These are phyloP conservation scores for Tylopilus vinaceipallidus DNA, from an alignment of 768 basidiomycete genomes.

Conservation along the genomic window DNA sequence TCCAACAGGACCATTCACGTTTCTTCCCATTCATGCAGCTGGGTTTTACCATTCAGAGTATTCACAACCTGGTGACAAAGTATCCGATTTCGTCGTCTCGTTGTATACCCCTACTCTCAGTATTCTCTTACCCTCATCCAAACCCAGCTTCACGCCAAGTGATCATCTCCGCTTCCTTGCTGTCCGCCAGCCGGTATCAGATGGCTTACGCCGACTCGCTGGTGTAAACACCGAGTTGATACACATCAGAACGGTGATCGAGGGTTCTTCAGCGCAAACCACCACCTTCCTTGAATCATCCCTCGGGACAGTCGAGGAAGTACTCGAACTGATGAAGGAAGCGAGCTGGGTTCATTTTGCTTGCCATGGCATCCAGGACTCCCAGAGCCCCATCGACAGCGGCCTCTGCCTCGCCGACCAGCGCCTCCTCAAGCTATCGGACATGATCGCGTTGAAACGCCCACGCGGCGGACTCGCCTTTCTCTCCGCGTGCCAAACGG, in stretches of 20 bases:
- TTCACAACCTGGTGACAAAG: neutral
- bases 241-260: neutral
- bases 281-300: neutral
- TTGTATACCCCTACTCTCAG: neutral
- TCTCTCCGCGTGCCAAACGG: too few relatives aligned
- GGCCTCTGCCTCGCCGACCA: neutral
- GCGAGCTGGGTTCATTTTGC: neutral
- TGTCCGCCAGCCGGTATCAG: neutral
- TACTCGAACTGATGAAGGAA: neutral
- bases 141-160: too few relatives aligned
- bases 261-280: neutral
- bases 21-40: neutral
- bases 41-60: neutral
- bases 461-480: neutral
- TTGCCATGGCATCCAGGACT: neutral
- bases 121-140: neutral
- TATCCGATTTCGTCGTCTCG: neutral
- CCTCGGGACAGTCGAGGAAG: neutral
- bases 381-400: neutral
- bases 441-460: too few relatives aligned
- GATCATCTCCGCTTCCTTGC: neutral
- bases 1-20: neutral
- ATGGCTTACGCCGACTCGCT: neutral
- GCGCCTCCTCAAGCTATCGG: too few relatives aligned
- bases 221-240: neutral